Evolutionary conservation across 257 asterid genomes (phyloP).

Genomic region (Paraleonurus japonicus): DNA sequence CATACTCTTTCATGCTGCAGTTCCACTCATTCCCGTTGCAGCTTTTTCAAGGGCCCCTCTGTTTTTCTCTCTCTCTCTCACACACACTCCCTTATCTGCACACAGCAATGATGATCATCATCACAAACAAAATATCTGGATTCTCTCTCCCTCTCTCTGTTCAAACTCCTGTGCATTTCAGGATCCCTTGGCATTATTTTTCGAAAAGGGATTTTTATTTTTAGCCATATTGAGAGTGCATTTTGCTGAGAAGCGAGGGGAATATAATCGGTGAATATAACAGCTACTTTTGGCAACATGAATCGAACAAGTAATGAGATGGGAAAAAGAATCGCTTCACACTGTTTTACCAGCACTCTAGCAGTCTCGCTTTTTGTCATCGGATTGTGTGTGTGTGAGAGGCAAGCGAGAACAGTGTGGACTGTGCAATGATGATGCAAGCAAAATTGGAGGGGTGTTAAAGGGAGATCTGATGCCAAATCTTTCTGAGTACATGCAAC

Average conservation of each 20-base stretch:
- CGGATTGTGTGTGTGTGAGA: no score
- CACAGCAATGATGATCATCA: slow-evolving; percentile 50
- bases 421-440: slow-evolving; percentile 56
- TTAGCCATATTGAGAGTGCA: slow-evolving; percentile 31
- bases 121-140: slow-evolving; percentile 45
- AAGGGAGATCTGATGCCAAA: slow-evolving; percentile 44
- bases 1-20: slow-evolving; percentile 44
- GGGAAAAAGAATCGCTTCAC: slow-evolving; percentile 23
- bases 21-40: slow-evolving; percentile 84
- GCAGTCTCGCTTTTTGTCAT: slow-evolving; percentile 34
- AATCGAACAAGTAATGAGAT: slow-evolving; percentile 53
- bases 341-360: slow-evolving; percentile 61
- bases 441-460: slow-evolving; percentile 48
- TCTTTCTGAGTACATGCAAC: slow-evolving; percentile 37
- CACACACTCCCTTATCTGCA: slow-evolving; percentile 20
- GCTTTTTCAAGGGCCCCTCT: slow-evolving; percentile 60
- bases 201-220: slow-evolving; percentile 23
- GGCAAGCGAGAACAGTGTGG: background rate
- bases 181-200: slow-evolving; percentile 28
- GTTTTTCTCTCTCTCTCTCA: slow-evolving; percentile 4
- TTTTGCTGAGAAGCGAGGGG: no score
- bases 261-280: slow-evolving; percentile 18
- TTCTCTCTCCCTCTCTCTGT: slow-evolving; percentile 31
- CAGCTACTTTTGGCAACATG: slow-evolving; percentile 53
- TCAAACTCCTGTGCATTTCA: slow-evolving; percentile 46